Conservation (phyloP, 2,329 filamentous ascomycete genomes). For the Scedosporium dehoogii region DNA sequence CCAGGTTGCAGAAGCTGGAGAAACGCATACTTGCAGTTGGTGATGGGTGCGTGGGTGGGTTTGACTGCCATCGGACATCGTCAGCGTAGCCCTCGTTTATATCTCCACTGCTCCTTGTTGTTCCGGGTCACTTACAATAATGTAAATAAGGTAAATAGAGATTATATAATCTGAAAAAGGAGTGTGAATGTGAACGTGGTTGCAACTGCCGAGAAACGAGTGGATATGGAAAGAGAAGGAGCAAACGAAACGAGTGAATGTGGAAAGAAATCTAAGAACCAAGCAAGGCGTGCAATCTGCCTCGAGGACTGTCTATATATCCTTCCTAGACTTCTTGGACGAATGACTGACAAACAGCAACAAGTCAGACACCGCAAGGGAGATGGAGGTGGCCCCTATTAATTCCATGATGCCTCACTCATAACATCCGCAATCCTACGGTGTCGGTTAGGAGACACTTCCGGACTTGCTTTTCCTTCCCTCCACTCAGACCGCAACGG, state of each 20-base stretch:
- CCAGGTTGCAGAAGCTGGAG: constrained; percentile 3
- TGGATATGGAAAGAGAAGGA: not conserved
- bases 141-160: not conserved
- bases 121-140: not conserved
- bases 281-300: not conserved
- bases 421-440: no score
- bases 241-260: not conserved
- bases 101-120: not conserved
- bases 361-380: not conserved
- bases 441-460: no score
- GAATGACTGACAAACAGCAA: not conserved
- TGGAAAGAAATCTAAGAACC: not conserved
- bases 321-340: not conserved
- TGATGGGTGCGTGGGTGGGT: not conserved
- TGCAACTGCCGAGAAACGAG: not conserved
- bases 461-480: no score
- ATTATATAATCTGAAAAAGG: not conserved
- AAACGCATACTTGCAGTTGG: constrained; percentile 8
- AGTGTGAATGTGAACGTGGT: not conserved
- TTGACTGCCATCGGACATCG: not conserved
- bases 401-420: no score
- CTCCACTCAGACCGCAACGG: no score
- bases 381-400: not conserved
- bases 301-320: not conserved
- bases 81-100: not conserved